Evolutionary conservation across 139 green algal species (phyloP), one percentile per base, ranked within the genome.

Genomic region (Coccomyxa sp.): DNA sequence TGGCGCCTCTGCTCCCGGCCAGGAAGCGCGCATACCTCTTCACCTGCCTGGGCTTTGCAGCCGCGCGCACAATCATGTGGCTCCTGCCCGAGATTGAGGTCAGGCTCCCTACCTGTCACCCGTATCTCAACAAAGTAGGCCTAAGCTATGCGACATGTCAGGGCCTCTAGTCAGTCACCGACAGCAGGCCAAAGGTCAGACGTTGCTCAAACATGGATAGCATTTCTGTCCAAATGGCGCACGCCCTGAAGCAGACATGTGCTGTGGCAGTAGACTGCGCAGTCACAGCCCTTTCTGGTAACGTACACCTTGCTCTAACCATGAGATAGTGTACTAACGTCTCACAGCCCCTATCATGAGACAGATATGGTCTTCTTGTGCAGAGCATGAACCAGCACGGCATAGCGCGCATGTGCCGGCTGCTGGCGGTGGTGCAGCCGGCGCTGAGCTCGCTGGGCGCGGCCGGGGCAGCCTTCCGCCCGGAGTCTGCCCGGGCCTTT

Each of bases 321-420:
- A n/a, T n/a, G n/a, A n/a, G n/a, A n/a, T n/a, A n/a, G n/a, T n/a
- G n/a, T n/a, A n/a, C n/a, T n/a, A n/a, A n/a, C n/a, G n/a, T n/a
- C n/a, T n/a, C n/a, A n/a, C n/a, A n/a, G n/a, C n/a, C n/a, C n/a
- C n/a, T n/a, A n/a, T n/a, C n/a, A n/a, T n/a, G n/a, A n/a, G n/a
- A n/a, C n/a, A n/a, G n/a, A n/a, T n/a, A n/a, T n/a, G n/a, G n/a
- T n/a, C n/a, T n/a, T n/a, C n/a, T 64, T 22, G 24, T 88, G 72
- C 73, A 83, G 70, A 85, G 87, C 37, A 83, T 92, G 34, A 93
- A 92, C 73, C 69, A 82, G 35, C 58, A 83, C 36, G 88, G 89
- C 8, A 86, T 92, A 70, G 83, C 90, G 44, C 81, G 86, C 54
- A 90, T 95, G 84, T 84, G 86, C 38, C 87, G 88, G 39, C 83